These are phyloP conservation scores for Cladosporium sp. DNA, from an alignment of 2,329 filamentous ascomycete species.

Conservation along the genomic window DNA sequence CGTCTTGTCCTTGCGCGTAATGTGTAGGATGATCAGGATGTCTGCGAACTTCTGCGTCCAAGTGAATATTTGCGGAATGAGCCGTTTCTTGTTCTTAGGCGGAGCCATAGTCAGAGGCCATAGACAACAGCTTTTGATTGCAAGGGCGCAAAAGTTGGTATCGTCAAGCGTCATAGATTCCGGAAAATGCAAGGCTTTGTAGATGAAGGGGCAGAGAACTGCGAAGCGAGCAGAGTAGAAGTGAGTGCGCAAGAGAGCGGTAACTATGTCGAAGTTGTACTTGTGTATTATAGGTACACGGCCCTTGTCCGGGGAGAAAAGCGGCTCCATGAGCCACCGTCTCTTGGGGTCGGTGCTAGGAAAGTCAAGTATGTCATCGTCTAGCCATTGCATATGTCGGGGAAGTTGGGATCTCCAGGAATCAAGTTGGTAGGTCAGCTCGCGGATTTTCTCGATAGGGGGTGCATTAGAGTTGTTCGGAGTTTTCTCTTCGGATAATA, in stretches of 20 bases:
- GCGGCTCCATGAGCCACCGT: conserved; percentile 41
- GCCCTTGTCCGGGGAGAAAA: conserved; percentile 35
- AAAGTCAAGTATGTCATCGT: conserved; percentile 47
- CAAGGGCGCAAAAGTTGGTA: conserved; percentile 51
- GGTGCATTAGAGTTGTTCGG: neutral
- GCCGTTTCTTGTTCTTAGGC: conserved; percentile 52
- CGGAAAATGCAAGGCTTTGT: conserved; percentile 56
- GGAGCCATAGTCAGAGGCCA: conserved; percentile 60
- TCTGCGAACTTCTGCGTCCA: conserved; percentile 60
- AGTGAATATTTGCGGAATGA: conserved; percentile 56
- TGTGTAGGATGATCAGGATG: conserved; percentile 53
- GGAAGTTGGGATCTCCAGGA: conserved; percentile 57
- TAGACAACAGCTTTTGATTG: conserved; percentile 52
- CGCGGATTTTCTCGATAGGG: conserved; percentile 39
- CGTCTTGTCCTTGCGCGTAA: conserved; percentile 51
- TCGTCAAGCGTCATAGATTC: conserved; percentile 52
- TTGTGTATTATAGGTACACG: conserved; percentile 43
- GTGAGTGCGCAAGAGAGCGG: conserved; percentile 53
- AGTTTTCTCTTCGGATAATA: neutral
- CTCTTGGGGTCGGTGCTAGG: conserved; percentile 27
- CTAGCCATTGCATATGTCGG: conserved; percentile 53
- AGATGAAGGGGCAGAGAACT: conserved; percentile 55
- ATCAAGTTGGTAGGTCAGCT: conserved; percentile 51
- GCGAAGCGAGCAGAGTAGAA: conserved; percentile 58
- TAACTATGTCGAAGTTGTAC: conserved; percentile 54